Conservation (phyloP, 176 grass and related monocot species). For the Tillandsia fasciculata region DNA sequence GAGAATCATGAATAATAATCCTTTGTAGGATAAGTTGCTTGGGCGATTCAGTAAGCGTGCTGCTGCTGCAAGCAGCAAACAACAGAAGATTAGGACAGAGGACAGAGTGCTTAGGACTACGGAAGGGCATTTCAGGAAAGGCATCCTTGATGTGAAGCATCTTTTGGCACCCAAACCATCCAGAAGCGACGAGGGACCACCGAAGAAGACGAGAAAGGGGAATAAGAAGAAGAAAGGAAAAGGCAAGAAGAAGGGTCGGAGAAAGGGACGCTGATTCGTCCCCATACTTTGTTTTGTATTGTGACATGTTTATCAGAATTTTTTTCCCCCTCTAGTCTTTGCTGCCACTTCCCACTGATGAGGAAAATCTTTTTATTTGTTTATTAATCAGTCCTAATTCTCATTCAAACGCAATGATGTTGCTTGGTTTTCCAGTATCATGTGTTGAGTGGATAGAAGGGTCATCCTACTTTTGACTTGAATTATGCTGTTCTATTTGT, state of each 20-base stretch:
- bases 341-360: not conserved
- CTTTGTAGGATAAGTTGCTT: slow-evolving; percentile 57
- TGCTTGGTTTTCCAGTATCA: no score
- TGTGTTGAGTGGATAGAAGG: no score
- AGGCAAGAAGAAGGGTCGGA: slow-evolving; percentile 33
- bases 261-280: slow-evolving; percentile 36
- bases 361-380: not conserved
- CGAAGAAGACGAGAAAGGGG: slow-evolving; percentile 38
- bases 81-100: slow-evolving; percentile 57
- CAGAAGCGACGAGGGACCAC: slow-evolving; percentile 20
- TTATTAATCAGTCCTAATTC: no score
- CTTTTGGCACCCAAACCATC: slow-evolving; percentile 50
- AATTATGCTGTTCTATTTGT: no score
- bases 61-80: slow-evolving; percentile 31
- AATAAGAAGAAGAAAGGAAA: slow-evolving; percentile 29
- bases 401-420: no score
- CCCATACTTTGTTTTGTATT: not conserved
- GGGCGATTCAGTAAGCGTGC: slow-evolving; percentile 48
- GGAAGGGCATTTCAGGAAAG: slow-evolving; percentile 84
- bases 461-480: no score
- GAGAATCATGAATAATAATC: slow-evolving; percentile 2
- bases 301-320: not conserved
- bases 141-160: slow-evolving; percentile 83
- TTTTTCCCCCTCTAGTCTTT: not conserved
- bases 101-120: slow-evolving; percentile 54